These are phyloP conservation scores for Pichia sp. DNA, from an alignment of 1,139 yeast genomes.

Conservation along the genomic window DNA sequence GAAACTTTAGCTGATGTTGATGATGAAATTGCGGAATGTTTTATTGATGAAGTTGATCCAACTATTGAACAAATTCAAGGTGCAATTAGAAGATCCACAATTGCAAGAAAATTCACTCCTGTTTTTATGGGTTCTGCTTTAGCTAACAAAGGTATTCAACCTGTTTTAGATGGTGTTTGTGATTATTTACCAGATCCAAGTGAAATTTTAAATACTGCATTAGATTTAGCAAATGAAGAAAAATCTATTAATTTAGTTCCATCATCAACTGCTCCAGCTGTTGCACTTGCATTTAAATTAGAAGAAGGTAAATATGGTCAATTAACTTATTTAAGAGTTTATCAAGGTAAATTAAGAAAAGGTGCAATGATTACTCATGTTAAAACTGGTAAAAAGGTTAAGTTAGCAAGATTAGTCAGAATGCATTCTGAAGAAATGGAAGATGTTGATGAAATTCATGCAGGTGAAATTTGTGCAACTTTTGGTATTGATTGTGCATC, in stretches of 20 bases:
- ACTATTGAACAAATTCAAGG: constrained; percentile 71
- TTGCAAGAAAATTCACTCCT: constrained; percentile 95
- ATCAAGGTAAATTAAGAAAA: constrained; percentile 90
- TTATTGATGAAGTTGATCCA: constrained; percentile 86
- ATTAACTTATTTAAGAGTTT: constrained; percentile 90
- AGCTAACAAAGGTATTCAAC: constrained; percentile 93
- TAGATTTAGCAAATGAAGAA: constrained; percentile 69
- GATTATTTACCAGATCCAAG: constrained; percentile 95
- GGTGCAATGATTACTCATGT: constrained; percentile 86
- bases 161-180: constrained; percentile 92
- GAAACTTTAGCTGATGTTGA: constrained; percentile 97
- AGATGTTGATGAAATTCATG: constrained; percentile 90
- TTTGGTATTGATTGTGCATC: constrained; percentile 99
- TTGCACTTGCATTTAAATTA: constrained; percentile 93
- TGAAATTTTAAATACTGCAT: constrained; percentile 83
- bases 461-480: constrained; percentile 99
- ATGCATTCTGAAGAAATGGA: constrained; percentile 99
- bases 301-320: constrained; percentile 99
- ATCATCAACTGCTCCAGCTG: constrained; percentile 71
- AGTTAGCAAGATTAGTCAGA: constrained; percentile 91
- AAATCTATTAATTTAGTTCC: constrained; percentile 72
- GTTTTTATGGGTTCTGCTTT: constrained; percentile 98
- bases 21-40: constrained; percentile 92
- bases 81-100: constrained; percentile 95
- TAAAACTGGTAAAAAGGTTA: constrained; percentile 88